Evolutionary conservation across 306 rosid species (phyloP).

Genomic region (Fragaria vesca): DNA sequence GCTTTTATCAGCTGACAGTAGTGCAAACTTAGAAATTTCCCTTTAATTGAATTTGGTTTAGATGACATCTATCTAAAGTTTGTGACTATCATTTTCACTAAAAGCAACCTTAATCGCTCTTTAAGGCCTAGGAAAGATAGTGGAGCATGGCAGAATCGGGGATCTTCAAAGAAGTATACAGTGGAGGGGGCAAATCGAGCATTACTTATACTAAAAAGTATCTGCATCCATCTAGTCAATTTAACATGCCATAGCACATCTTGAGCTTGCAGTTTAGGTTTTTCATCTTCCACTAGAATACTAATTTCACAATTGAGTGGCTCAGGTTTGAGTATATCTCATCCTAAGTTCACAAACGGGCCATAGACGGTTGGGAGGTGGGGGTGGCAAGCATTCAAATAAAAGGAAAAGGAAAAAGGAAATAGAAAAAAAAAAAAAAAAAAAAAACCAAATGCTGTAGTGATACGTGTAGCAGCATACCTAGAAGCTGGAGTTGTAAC

Average conservation of each 20-base stretch:
- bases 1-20: neutral
- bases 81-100: neutral
- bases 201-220: neutral
- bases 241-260: neutral
- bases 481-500: constrained; percentile 89
- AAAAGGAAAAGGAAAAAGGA: neutral
- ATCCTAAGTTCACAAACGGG: neutral
- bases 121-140: neutral
- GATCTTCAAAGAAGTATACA: neutral
- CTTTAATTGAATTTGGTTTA: constrained; percentile 2
- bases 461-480: constrained; percentile 42
- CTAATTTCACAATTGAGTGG: neutral
- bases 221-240: constrained; percentile 2
- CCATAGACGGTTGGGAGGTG: neutral
- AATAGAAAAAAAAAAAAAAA: too few relatives aligned
- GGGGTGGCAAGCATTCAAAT: neutral
- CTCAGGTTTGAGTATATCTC: neutral
- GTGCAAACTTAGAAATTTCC: constrained; percentile 12
- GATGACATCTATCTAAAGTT: neutral
- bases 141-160: neutral
- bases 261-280: neutral
- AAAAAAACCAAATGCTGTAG: neutral
- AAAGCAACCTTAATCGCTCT: neutral
- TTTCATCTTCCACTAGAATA: neutral
- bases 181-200: neutral